Evolutionary conservation across 768 basidiomycete genomes (phyloP), one percentile per base, ranked within the genome.

Genomic region (Tricholoma bakamatsutake): DNA sequence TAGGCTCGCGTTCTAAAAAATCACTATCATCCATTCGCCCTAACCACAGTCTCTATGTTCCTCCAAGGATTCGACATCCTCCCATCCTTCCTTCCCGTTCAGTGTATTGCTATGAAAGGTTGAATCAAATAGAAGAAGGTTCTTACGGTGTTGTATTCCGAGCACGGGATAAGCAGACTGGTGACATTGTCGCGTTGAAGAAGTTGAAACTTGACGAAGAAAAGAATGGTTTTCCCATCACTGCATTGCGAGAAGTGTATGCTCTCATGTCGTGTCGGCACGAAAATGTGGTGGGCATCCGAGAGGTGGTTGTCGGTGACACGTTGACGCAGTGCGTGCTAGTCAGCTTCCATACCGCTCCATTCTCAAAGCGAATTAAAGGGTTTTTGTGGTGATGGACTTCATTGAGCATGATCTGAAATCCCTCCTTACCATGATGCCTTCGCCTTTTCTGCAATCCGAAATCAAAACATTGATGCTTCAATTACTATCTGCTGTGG

Each of bases 381-480:
- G 97, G 76, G 93, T 98, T 43, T 99, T 95, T 71, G 95, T 99
- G 61, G 97, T 98, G 34, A 97, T 97, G 95, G 94, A 97, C 69
- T 99, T 99, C 67, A 96, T 99, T 67, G 97, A 99, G 71, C 97
- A 99, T 71, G 97, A 99, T 70, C 87, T 99, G 69, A 99, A 99
- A 73, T 89, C 95, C 5, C 81, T 99, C 51, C 80, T 99, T 55
- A 90, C 88, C 24, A 75, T 92, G 58, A 98, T 98, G 97, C 94
- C 95, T 1, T 82, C 88, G 31, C 95, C 97, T 2, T 99, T 99
- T 76, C 76, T 98, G 39, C 93, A 96, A 71, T 96, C 93, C 40
- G 97, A 99, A 73, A 90, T 98, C 76, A 99, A 99, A 77, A 99
- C 97, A 0, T 75, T 99, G 52, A 85, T 98, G 85, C 72, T 90